Evolutionary conservation across 2,329 filamentous ascomycete genomes (phyloP).

Genomic region (Paraphaeosphaeria sporulosa): DNA sequence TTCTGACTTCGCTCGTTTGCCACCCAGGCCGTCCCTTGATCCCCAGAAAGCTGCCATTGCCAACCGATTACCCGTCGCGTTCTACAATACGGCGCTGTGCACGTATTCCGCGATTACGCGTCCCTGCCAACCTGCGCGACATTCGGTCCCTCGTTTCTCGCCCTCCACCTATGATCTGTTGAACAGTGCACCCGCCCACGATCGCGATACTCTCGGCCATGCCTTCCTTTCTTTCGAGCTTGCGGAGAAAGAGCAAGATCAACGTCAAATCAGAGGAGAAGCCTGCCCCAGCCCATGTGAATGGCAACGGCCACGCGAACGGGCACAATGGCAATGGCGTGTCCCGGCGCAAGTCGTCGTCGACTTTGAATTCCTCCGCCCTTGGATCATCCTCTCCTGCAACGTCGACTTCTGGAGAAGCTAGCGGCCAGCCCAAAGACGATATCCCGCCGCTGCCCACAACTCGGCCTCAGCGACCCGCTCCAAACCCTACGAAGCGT

Average conservation of each 20-base stretch:
- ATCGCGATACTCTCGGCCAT: slow-evolving; percentile 35
- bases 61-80: slow-evolving; percentile 17
- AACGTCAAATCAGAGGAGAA: slow-evolving; percentile 65
- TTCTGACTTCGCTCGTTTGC: slow-evolving; percentile 33
- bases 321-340: slow-evolving; percentile 48
- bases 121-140: slow-evolving; percentile 19
- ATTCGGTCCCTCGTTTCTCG: background rate
- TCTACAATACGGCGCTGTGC: slow-evolving; percentile 32
- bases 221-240: slow-evolving; percentile 74
- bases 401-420: slow-evolving; percentile 75
- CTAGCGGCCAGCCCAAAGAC: slow-evolving; percentile 66
- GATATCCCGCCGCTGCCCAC: slow-evolving; percentile 54
- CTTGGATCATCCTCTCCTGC: slow-evolving; percentile 70
- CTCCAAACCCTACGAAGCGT: slow-evolving; percentile 57
- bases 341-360: slow-evolving; percentile 64
- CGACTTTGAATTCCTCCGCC: slow-evolving; percentile 64
- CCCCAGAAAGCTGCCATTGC: slow-evolving; percentile 16
- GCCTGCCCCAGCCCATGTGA: slow-evolving; percentile 19
- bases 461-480: slow-evolving; percentile 55
- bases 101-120: slow-evolving; percentile 23
- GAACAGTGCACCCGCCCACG: slow-evolving; percentile 10
- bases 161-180: slow-evolving; percentile 10
- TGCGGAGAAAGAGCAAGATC: slow-evolving; percentile 78
- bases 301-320: slow-evolving; percentile 25
- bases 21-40: slow-evolving; percentile 22